phyloP scores from a whole-genome alignment of 2,329 filamentous ascomycete genomes.

The Fusarium proliferatum region DNA sequence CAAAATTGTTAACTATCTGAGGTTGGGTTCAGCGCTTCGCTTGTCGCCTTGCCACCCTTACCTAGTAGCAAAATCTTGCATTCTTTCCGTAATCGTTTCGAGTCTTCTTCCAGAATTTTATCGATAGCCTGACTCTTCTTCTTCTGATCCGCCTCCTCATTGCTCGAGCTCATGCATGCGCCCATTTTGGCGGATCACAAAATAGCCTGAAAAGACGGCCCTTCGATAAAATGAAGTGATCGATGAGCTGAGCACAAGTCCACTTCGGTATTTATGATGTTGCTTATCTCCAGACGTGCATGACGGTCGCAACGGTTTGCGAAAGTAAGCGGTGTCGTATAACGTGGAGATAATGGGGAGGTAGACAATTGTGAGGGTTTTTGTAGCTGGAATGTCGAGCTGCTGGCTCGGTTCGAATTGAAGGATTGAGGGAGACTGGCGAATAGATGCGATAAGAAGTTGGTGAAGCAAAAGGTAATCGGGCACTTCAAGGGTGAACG shows the following conservation, averaged over 20 bases:
- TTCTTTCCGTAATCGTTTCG: conserved; percentile 90
- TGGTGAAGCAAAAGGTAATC: conserved; percentile 33
- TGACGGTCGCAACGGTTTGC: conserved; percentile 36
- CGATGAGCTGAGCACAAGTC: conserved; percentile 10
- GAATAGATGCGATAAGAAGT: conserved; percentile 29
- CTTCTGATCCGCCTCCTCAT: conserved; percentile 90
- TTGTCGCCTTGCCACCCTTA: conserved; percentile 58
- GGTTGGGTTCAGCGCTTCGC: not conserved
- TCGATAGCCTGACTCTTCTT: conserved; percentile 98
- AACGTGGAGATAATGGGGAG: conserved; percentile 5
- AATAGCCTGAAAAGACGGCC: conserved; percentile 24
- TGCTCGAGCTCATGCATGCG: conserved; percentile 88
- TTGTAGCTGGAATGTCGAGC: not conserved
- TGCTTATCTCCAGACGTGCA: conserved; percentile 41
- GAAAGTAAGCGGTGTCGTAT: conserved; percentile 26
- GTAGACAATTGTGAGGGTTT: not conserved
- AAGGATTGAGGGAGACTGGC: conserved; percentile 7
- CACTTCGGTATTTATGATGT: conserved; percentile 29
- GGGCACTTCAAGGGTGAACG: conserved; percentile 32
- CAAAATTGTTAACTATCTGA: conserved; percentile 30
- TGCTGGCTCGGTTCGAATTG: conserved; percentile 7
- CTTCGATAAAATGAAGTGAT: conserved; percentile 12
- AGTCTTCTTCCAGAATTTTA: conserved; percentile 92
- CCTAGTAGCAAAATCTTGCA: conserved; percentile 98
- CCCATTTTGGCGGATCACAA: conserved; percentile 74